Conservation (phyloP, 106 monocot species). For the Apostasia ramifera region DNA sequence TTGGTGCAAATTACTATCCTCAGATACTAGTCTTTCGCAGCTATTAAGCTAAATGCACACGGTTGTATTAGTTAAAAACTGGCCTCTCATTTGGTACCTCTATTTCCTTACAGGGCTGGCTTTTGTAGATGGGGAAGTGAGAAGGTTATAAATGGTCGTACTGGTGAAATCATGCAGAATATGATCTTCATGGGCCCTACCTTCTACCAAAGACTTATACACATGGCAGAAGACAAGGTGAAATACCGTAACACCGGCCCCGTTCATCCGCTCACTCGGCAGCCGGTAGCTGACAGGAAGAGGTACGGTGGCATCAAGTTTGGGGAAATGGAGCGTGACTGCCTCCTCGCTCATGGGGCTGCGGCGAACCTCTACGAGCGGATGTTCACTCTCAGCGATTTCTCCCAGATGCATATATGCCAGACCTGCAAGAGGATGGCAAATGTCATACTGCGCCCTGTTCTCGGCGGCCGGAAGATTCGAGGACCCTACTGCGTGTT, state of each 20-base stretch:
- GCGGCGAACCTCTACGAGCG: conserved; percentile 89
- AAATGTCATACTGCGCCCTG: conserved; percentile 65
- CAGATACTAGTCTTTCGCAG: too few species aligned
- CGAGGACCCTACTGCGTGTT: conserved; percentile 70
- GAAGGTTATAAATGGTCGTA: conserved; percentile 62
- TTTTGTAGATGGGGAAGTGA: conserved; percentile 86
- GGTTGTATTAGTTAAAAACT: background rate
- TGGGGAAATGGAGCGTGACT: conserved; percentile 98
- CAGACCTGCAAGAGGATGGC: conserved; percentile 53
- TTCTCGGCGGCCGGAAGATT: conserved; percentile 55
- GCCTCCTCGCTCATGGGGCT: conserved; percentile 90
- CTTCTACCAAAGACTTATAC: conserved; percentile 89
- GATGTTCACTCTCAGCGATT: conserved; percentile 81
- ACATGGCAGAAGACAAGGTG: conserved; percentile 98
- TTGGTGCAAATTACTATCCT: too few species aligned
- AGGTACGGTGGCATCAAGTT: conserved; percentile 89
- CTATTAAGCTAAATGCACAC: too few species aligned
- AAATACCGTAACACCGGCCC: conserved; percentile 95
- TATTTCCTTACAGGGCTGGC: conserved; percentile 42
- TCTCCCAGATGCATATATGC: conserved; percentile 90
- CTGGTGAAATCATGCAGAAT: conserved; percentile 64
- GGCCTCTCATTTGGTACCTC: background rate
- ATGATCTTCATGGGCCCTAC: conserved; percentile 94
- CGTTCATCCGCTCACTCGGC: conserved; percentile 87
- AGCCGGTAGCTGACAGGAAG: conserved; percentile 85